Base-by-base conservation (phyloP, 2,329 filamentous ascomycete species). In the Exophiala sp. region DNA sequence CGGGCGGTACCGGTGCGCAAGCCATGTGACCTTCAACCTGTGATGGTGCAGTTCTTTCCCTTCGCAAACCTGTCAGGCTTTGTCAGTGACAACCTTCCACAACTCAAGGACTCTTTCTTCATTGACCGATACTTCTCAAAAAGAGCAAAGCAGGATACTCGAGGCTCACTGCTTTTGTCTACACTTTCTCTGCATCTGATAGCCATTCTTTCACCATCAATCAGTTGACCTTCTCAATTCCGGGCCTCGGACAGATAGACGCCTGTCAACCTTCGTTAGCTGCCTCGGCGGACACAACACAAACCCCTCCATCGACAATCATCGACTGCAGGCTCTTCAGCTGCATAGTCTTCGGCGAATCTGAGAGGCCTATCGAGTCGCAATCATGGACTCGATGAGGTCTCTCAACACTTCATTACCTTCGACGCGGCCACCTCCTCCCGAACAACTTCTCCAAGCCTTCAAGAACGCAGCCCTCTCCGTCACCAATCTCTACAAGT, bases 401-500 rank as follows among this genome's bases (percentile, higher is more conserved):
- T 82, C 79, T 52, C 72, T 85, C 42, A 83, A 84, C 61, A 83
- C 78, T 29, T 84, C 81, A 47, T 70, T 85, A 53, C 82, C 82
- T n/a, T 71, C 72, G 8, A 64, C 52, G 38, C 52, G 60, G 2
- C 55, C 60, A 34, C 73, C 75, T 54, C 75, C 75, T 40, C 71
- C 75, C 2, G 75, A 78, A 64, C 71, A 76, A 67, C 83, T 96
- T 44, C 83, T 96, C 54, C 86, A 92, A 64, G 86, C 89, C 54
- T 99, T 99, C 79, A 94, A 91, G 71, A 85, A 88, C 12, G 94
- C 94, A 33, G 94, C 94, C 16, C 79, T 96, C 33, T 95, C 91
- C 5, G 91, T 97, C 51, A 97, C 94, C 44, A 96, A 95, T 66
- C 84, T 99, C 11, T 97, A 97, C 76, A 96, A 96, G 73, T 91